Evolutionary conservation across 1,284 basidiomycete species (phyloP).

Genomic region (Phlebopus sp.): DNA sequence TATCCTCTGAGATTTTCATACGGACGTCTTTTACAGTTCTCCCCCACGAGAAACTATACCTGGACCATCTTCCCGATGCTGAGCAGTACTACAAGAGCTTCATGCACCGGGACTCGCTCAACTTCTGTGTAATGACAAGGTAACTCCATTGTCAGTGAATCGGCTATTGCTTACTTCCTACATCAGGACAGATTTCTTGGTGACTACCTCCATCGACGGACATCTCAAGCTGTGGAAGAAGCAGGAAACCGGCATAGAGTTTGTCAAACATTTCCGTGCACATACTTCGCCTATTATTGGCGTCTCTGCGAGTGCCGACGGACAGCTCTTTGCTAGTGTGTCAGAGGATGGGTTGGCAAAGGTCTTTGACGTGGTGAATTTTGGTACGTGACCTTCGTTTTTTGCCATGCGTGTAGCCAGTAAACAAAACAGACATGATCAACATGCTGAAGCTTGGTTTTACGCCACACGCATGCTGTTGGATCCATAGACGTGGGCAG

Average conservation of each 20-base stretch:
- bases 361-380: slow-evolving; percentile 97
- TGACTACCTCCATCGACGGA: slow-evolving; percentile 94
- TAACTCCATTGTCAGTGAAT: slow-evolving; percentile 35
- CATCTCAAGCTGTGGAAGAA: slow-evolving; percentile 99
- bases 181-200: slow-evolving; percentile 82
- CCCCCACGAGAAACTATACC: slow-evolving; percentile 79
- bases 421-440: slow-evolving; percentile 80
- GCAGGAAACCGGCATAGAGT: slow-evolving; percentile 88
- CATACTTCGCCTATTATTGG: slow-evolving; percentile 81
- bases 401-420: background rate
- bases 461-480: slow-evolving; percentile 84
- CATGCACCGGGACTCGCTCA: slow-evolving; percentile 95
- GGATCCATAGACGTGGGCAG: slow-evolving; percentile 89
- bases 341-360: slow-evolving; percentile 86
- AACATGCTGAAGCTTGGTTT: slow-evolving; percentile 93
- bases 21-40: slow-evolving; percentile 49
- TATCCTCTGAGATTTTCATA: slow-evolving; percentile 28
- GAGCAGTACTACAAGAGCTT: slow-evolving; percentile 97
- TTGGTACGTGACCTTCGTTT: slow-evolving; percentile 56
- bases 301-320: slow-evolving; percentile 89
- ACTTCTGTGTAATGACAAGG: slow-evolving; percentile 85
- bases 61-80: slow-evolving; percentile 88
- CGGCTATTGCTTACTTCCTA: background rate
- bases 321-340: slow-evolving; percentile 87
- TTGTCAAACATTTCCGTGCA: slow-evolving; percentile 92